Evolutionary conservation across 768 basidiomycete genomes (phyloP).

Genomic region (Lentinula lateritia): DNA sequence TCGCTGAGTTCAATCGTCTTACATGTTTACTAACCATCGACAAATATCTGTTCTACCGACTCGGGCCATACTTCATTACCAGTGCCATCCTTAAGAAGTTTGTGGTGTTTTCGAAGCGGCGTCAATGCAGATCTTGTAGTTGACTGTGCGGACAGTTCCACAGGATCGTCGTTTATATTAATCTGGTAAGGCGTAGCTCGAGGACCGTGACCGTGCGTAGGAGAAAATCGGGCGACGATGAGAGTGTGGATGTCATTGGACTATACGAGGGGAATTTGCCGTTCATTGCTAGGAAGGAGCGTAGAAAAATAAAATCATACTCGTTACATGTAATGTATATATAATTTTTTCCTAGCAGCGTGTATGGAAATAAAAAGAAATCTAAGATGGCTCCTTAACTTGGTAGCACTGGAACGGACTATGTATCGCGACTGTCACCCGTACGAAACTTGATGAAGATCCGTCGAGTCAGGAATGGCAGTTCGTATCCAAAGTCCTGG

Average conservation of each 20-base stretch:
- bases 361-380: background rate
- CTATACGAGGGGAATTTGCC: background rate
- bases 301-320: background rate
- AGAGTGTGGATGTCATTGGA: background rate
- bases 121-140: constrained; percentile 35
- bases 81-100: constrained; percentile 73
- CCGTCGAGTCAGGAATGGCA: background rate
- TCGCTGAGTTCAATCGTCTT: background rate
- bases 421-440: background rate
- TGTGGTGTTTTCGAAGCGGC: constrained; percentile 77
- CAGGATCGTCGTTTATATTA: too few species aligned
- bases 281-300: background rate
- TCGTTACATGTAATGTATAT: background rate
- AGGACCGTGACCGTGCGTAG: background rate
- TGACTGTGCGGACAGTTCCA: background rate
- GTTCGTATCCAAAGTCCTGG: background rate
- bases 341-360: background rate
- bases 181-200: background rate
- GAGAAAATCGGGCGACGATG: background rate
- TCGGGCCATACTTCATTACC: constrained; percentile 85
- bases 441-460: background rate
- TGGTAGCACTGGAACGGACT: background rate
- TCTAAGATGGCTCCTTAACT: background rate
- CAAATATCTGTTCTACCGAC: constrained; percentile 69
- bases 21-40: constrained; percentile 45